Evolutionary conservation across 768 basidiomycete species (phyloP).

Genomic region (Chiua virens): DNA sequence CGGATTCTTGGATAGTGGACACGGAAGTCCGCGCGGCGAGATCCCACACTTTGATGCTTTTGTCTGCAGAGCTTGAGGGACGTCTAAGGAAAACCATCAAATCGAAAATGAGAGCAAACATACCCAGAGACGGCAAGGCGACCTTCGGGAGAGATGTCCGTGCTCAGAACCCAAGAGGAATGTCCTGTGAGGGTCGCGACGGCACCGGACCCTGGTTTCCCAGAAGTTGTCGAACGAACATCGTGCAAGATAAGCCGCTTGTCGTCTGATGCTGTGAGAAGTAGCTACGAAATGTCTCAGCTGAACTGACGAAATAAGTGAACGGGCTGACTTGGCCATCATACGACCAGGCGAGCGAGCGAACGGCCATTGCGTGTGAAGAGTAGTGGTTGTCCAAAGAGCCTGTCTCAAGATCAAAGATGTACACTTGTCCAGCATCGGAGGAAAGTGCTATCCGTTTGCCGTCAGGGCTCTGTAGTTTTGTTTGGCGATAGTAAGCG

Average conservation of each 20-base stretch:
- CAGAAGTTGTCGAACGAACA: constrained; percentile 65
- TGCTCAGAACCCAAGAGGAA: constrained; percentile 86
- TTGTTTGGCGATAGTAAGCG: constrained; percentile 1
- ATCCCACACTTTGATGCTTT: constrained; percentile 87
- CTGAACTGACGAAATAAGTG: neutral
- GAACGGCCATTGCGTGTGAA: constrained; percentile 88
- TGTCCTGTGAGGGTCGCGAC: constrained; percentile 88
- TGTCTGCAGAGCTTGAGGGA: constrained; percentile 70
- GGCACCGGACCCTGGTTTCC: constrained; percentile 65
- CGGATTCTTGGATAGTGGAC: constrained; percentile 73
- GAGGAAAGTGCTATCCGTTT: constrained; percentile 76
- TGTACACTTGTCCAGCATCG: constrained; percentile 84
- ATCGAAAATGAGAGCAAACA: constrained; percentile 19
- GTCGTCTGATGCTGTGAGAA: constrained; percentile 91
- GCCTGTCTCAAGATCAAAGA: constrained; percentile 77
- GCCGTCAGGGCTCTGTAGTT: constrained; percentile 81
- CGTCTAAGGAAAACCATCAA: neutral
- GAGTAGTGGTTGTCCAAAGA: constrained; percentile 69
- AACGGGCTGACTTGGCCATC: constrained; percentile 72
- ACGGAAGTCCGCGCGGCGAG: constrained; percentile 70
- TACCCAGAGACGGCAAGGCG: constrained; percentile 81
- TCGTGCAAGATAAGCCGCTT: constrained; percentile 90
- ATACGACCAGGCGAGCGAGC: constrained; percentile 84
- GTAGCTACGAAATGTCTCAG: constrained; percentile 49
- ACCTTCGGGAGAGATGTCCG: constrained; percentile 80